phyloP scores from a whole-genome alignment of 148 eudicot genomes.

The Salicornia ramosissima region DNA sequence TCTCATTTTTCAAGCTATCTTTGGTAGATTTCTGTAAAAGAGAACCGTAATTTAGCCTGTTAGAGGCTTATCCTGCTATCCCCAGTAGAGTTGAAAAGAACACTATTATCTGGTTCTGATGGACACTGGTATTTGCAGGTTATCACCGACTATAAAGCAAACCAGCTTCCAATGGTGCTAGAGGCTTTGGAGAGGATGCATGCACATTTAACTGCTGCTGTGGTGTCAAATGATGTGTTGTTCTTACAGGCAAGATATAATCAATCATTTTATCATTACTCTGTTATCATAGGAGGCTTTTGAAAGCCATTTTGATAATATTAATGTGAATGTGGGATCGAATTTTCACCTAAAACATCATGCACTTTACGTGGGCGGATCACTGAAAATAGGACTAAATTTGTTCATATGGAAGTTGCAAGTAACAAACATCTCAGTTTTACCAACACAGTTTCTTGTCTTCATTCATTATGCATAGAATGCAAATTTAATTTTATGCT shows the following conservation, averaged over 20 bases:
- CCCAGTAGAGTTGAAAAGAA: not conserved
- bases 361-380: not conserved
- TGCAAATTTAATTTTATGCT: not conserved
- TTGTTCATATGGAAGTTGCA: not conserved
- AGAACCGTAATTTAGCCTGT: not conserved
- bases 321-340: not conserved
- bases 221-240: slow-evolving; percentile 72
- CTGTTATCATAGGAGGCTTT: not conserved
- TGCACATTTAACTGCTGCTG: slow-evolving; percentile 97
- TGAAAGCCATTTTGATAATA: not conserved
- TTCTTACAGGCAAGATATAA: slow-evolving; percentile 63
- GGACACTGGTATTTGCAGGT: slow-evolving; percentile 37
- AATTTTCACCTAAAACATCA: not conserved
- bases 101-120: not conserved
- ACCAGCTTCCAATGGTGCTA: slow-evolving; percentile 69
- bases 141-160: slow-evolving; percentile 74
- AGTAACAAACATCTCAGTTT: not conserved
- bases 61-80: not conserved
- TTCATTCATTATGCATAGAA: not conserved
- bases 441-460: not conserved
- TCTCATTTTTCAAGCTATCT: not conserved
- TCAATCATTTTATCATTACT: not conserved
- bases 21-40: not conserved
- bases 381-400: not conserved
- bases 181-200: slow-evolving; percentile 90